Conservation (phyloP, 768 basidiomycete genomes). For the Lactarius vividus region DNA sequence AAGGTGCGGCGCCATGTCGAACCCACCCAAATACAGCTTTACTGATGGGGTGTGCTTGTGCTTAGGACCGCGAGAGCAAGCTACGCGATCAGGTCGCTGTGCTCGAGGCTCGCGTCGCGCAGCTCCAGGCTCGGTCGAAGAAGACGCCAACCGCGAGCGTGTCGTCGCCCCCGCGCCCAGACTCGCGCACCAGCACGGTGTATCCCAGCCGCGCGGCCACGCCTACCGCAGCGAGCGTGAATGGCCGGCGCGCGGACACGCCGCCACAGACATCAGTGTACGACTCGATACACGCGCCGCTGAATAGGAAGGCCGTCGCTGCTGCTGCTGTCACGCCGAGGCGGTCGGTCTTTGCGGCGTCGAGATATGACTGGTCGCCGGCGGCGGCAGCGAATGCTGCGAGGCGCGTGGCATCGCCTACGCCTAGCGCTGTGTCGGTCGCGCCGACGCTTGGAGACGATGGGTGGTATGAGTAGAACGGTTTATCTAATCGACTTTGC, state of each 20-base stretch:
- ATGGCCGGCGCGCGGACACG: slow-evolving; percentile 44
- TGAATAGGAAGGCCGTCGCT: slow-evolving; percentile 14
- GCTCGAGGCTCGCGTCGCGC: slow-evolving; percentile 58
- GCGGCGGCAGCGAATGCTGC: slow-evolving; percentile 31
- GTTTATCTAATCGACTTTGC: too few relatives aligned
- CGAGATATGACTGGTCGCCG: slow-evolving; percentile 28
- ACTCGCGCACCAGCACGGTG: slow-evolving; percentile 68
- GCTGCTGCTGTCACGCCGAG: slow-evolving; percentile 1
- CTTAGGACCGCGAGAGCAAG: slow-evolving; percentile 70
- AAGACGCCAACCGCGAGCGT: slow-evolving; percentile 23
- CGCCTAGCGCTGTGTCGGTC: slow-evolving; percentile 71
- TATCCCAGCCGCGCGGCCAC: slow-evolving; percentile 53
- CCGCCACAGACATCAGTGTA: slow-evolving; percentile 60
- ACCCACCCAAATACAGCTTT: too few relatives aligned
- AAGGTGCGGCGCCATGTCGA: slow-evolving; percentile 60
- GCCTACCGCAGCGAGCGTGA: slow-evolving; percentile 39
- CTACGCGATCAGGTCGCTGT: slow-evolving; percentile 62
- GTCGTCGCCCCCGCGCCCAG: slow-evolving; percentile 57
- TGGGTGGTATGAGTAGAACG: slow-evolving; percentile 69
- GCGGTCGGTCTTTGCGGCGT: slow-evolving; percentile 39
- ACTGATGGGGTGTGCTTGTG: too few relatives aligned
- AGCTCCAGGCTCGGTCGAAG: slow-evolving; percentile 50
- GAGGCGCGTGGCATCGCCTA: slow-evolving; percentile 58
- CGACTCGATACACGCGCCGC: slow-evolving; percentile 65
- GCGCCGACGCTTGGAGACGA: slow-evolving; percentile 68